phyloP scores from a whole-genome alignment of 805 yeast genomes.

The Saccharomycopsis fibuligera region DNA sequence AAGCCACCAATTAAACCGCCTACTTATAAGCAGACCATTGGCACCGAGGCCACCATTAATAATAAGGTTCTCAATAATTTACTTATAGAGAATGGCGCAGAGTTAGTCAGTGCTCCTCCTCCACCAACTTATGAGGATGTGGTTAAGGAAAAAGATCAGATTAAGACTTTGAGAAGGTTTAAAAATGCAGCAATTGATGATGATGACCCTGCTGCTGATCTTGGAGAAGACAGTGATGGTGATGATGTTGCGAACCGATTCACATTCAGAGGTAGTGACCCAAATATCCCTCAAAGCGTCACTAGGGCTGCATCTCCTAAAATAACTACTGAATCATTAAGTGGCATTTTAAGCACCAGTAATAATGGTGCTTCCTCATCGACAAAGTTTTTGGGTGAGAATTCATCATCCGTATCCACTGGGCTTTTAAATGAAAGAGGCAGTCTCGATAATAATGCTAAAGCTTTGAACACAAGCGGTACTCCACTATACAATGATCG shows the following conservation, averaged over 20 bases:
- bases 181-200: conserved; percentile 4
- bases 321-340: background rate
- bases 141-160: conserved; percentile 3
- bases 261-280: conserved; percentile 14
- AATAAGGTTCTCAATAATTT: background rate
- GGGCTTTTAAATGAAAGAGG: background rate
- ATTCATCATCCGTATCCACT: background rate
- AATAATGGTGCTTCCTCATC: background rate
- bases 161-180: conserved; percentile 1
- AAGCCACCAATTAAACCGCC: conserved; percentile 21
- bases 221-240: background rate
- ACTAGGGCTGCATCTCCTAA: conserved; percentile 13
- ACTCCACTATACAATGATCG: background rate
- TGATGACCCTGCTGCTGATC: background rate
- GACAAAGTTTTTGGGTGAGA: background rate
- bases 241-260: conserved; percentile 15
- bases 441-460: too few species aligned
- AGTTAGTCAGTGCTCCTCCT: conserved; percentile 15
- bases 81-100: conserved; percentile 4
- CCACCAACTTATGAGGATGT: conserved; percentile 22
- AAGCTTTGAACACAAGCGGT: background rate
- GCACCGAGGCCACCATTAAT: background rate
- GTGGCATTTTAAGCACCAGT: background rate
- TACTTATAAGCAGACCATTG: conserved; percentile 6
- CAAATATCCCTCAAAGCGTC: conserved; percentile 14